Evolutionary conservation across 192 early-diverging fungal species (phyloP).

Genomic region (Thoreauomyces humboldtii): DNA sequence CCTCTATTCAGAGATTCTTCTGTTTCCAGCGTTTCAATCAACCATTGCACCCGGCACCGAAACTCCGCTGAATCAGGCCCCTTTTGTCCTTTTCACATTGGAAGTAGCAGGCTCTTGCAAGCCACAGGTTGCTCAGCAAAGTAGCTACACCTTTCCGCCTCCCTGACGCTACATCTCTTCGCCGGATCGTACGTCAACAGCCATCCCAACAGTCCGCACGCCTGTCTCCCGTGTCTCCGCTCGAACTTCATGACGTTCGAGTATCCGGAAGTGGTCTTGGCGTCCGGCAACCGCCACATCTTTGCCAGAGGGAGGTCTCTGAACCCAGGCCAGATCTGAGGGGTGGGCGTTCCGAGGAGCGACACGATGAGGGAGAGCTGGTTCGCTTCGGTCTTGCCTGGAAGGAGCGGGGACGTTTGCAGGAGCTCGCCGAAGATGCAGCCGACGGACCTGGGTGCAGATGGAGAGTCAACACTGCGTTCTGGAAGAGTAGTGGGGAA

Average conservation of each 20-base stretch:
- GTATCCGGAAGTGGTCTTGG: conserved; percentile 55
- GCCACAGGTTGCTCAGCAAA: conserved; percentile 75
- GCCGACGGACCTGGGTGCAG: conserved; percentile 79
- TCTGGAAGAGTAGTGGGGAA: neutral
- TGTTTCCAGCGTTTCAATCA: too few relatives aligned
- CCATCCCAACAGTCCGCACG: conserved; percentile 58
- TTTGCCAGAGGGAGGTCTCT: conserved; percentile 59
- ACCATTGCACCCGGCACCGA: too few relatives aligned
- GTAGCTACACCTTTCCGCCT: conserved; percentile 74
- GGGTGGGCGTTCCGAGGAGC: conserved; percentile 83
- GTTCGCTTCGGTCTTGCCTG: conserved; percentile 83
- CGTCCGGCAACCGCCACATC: conserved; percentile 45
- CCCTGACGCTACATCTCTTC: conserved; percentile 69
- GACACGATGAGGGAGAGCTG: conserved; percentile 84
- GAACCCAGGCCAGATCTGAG: conserved; percentile 78
- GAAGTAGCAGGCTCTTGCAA: too few relatives aligned
- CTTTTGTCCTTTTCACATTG: too few relatives aligned
- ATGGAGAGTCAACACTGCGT: neutral
- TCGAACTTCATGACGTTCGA: conserved; percentile 60
- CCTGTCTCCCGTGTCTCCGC: conserved; percentile 47
- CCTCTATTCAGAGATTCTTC: too few relatives aligned
- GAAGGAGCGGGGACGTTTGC: conserved; percentile 67
- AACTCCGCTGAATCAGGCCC: too few relatives aligned
- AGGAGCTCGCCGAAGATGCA: conserved; percentile 96
- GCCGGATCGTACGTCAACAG: conserved; percentile 80